These are phyloP conservation scores for Polychaeton citri DNA, from an alignment of 2,329 filamentous ascomycete species.

Conservation along the genomic window DNA sequence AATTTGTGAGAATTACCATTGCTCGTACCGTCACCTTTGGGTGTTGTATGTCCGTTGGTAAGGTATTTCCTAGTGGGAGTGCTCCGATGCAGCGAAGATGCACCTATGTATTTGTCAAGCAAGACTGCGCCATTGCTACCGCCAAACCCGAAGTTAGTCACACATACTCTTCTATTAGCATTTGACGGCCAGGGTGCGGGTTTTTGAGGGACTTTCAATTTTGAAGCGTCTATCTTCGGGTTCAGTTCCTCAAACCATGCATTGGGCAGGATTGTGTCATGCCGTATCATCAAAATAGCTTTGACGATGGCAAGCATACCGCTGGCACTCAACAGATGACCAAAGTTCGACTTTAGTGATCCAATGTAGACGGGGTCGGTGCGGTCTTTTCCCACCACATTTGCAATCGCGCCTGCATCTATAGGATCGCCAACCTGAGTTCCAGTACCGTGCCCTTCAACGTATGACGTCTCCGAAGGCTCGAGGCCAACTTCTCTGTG, in stretches of 20 bases:
- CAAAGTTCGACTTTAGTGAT: slow-evolving; percentile 15
- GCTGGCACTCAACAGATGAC: slow-evolving; percentile 11
- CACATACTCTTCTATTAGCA: neutral
- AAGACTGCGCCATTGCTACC: slow-evolving; percentile 13
- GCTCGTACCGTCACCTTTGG: neutral
- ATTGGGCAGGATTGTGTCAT: slow-evolving; percentile 14
- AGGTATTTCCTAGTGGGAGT: too few relatives aligned
- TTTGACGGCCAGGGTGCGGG: slow-evolving; percentile 20
- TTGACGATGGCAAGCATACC: slow-evolving; percentile 15
- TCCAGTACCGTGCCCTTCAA: slow-evolving; percentile 18
- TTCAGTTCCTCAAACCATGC: slow-evolving; percentile 13
- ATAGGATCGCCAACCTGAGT: slow-evolving; percentile 11
- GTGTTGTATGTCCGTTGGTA: neutral
- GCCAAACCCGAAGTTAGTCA: slow-evolving; percentile 10
- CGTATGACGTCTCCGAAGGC: slow-evolving; percentile 3
- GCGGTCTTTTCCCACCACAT: slow-evolving; percentile 1
- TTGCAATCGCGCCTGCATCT: slow-evolving; percentile 13
- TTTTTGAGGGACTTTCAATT: too few relatives aligned
- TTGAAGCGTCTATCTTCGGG: too few relatives aligned
- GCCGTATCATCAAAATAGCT: slow-evolving; percentile 13
- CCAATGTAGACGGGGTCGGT: slow-evolving; percentile 8
- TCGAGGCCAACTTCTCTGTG: slow-evolving; percentile 26
- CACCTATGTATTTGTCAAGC: slow-evolving; percentile 8
- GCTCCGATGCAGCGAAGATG: slow-evolving; percentile 1
- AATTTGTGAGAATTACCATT: too few relatives aligned